A percentile compares a stretch with the other conserved stretches of the same genome.
phyloP scores from a whole-genome alignment of 1,284 basidiomycete genomes.

The Ceratobasidium sp. region DNA sequence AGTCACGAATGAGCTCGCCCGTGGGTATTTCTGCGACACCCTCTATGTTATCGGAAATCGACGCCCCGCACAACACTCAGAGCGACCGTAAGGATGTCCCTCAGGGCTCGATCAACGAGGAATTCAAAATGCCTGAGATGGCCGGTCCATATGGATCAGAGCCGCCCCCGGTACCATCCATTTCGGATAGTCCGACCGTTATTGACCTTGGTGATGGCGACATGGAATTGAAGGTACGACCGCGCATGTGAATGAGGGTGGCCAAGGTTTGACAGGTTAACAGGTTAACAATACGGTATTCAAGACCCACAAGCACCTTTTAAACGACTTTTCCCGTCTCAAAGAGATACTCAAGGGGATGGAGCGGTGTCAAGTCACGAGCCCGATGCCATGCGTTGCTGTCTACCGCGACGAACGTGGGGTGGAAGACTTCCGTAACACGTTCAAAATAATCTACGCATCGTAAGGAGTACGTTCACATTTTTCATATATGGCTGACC shows the following conservation, averaged over 20 bases:
- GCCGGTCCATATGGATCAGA: neutral
- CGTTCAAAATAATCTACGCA: conserved; percentile 22
- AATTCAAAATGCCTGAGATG: neutral
- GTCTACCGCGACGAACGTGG: neutral
- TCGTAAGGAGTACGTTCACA: neutral
- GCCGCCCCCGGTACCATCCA: neutral
- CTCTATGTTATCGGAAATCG: neutral
- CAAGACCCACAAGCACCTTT: conserved; percentile 12
- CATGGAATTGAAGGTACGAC: neutral
- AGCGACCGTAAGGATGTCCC: neutral
- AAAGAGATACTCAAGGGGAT: neutral
- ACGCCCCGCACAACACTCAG: neutral
- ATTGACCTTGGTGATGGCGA: conserved; percentile 27
- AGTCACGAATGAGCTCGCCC: neutral
- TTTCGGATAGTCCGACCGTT: neutral
- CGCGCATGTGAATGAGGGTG: neutral
- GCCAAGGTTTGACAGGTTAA: neutral
- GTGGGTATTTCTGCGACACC: neutral
- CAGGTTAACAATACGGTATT: conserved; percentile 15
- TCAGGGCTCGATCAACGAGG: neutral
- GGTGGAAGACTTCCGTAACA: neutral
- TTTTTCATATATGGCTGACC: neutral
- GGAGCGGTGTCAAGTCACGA: neutral
- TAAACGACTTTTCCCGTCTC: conserved; percentile 12
- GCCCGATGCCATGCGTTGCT: neutral